A percentile compares a stretch with the other conserved stretches of the same genome.
These are phyloP conservation scores for Chrysoporthe puriensis DNA, from an alignment of 2,329 filamentous ascomycete species.

Conservation along the genomic window DNA sequence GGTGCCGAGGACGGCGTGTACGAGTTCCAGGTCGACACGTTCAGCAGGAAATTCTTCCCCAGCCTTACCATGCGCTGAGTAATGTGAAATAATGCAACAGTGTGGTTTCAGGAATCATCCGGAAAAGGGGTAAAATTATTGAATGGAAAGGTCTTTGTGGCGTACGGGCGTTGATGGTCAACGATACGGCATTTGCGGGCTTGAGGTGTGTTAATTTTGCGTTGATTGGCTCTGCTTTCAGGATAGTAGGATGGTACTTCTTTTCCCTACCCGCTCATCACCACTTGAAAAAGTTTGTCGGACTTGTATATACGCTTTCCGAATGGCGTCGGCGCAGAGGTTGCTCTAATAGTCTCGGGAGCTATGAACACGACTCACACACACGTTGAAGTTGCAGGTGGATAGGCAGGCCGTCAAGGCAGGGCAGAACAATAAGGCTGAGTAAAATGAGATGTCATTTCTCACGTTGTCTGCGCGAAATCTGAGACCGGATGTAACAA, in stretches of 20 bases:
- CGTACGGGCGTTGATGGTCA: neutral
- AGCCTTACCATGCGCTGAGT: slow-evolving; percentile 56
- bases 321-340: neutral
- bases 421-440: neutral
- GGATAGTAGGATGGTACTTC: neutral
- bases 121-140: neutral
- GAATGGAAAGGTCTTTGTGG: neutral
- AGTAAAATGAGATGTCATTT: neutral
- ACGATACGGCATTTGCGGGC: slow-evolving; percentile 6
- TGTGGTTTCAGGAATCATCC: neutral
- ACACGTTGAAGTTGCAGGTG: neutral
- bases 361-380: neutral
- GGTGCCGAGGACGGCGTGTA: slow-evolving; percentile 75
- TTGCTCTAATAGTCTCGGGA: neutral
- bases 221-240: too few species aligned
- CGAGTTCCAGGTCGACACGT: slow-evolving; percentile 69
- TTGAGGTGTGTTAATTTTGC: neutral
- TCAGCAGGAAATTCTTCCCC: slow-evolving; percentile 62
- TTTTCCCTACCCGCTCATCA: neutral
- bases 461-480: neutral
- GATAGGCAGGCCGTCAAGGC: neutral
- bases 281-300: slow-evolving; percentile 3
- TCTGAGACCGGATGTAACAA: neutral
- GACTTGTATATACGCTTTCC: neutral
- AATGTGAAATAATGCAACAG: neutral